These are phyloP conservation scores for Bretziella fagacearum DNA, from an alignment of 2,329 filamentous ascomycete genomes.

Conservation along the genomic window DNA sequence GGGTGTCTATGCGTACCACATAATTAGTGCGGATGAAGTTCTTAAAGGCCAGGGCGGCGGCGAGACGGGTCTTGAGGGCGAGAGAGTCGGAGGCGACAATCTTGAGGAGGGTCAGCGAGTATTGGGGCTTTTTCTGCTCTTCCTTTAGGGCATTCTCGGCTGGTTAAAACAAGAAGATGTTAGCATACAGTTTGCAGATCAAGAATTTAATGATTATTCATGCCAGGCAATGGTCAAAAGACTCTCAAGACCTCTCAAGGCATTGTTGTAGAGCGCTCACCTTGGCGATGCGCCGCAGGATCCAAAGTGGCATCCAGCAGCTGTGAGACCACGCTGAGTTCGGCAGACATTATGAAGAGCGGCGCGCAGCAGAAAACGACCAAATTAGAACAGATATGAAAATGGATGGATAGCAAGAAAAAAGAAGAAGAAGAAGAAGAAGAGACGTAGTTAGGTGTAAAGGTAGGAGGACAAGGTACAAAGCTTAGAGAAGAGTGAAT, in stretches of 20 bases:
- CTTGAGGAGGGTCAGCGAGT: conserved; percentile 74
- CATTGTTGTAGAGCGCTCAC: conserved; percentile 27
- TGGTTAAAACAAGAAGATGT: conserved; percentile 24
- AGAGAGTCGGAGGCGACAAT: conserved; percentile 65
- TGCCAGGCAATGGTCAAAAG: neutral
- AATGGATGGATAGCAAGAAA: neutral
- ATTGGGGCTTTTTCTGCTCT: conserved; percentile 69
- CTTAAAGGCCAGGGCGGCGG: conserved; percentile 90
- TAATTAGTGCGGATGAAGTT: conserved; percentile 94
- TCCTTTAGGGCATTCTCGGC: conserved; percentile 65
- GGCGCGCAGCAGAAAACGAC: conserved; percentile 6
- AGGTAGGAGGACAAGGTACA: neutral
- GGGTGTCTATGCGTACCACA: conserved; percentile 38
- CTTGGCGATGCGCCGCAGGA: conserved; percentile 74
- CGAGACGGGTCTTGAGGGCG: conserved; percentile 63
- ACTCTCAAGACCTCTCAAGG: neutral
- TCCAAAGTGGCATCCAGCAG: conserved; percentile 84
- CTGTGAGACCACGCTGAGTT: conserved; percentile 50
- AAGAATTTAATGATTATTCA: conserved; percentile 19
- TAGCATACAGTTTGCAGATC: neutral
- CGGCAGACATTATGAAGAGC: conserved; percentile 33
- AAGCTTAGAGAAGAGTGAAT: neutral
- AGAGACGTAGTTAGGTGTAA: conserved; percentile 3
- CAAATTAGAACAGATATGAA: conserved; percentile 8
- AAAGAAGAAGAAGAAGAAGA: conserved; percentile 1